Evolutionary conservation across 2,329 filamentous ascomycete species (phyloP), one percentile per base, ranked within the genome.

Genomic region (Sporothrix protearum): DNA sequence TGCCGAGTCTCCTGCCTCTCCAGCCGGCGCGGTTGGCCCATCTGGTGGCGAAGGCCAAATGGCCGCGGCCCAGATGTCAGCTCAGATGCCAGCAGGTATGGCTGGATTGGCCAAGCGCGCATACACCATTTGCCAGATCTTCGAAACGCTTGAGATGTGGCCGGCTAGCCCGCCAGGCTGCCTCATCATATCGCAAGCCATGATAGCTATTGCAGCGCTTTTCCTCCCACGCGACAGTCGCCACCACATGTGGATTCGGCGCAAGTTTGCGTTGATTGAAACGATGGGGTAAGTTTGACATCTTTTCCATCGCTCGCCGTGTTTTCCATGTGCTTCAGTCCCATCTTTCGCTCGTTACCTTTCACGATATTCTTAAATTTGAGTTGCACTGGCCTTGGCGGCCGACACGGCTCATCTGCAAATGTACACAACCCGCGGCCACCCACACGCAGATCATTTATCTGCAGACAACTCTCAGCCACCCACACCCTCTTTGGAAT

Each of bases 201-300:
- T 88, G 75, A 82, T 98, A 47, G 91, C 89, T 0, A 90, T 97
- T 72, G 89, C 92, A 1, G 86, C 88, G 12, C 83, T 97, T 68
- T 96, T 96, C 77, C 81, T 97, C n/a, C 93, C 92, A 0, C 89
- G 88, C 74, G 92, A 97, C 73, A 78, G 83, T 33, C 88, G 85
- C 74, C 89, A 96, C 78, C 87, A 88, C 10, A 89, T 89, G 84
- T 98, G 94, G 94, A 86, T 90, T 74, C 88, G 93, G 73, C 86
- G 87, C 76, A 95, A 92, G 79, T 89, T 97, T 79, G 93, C 93
- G 22, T 82, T 87, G 69, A 85, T 97, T 61, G 95, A 98, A 80
- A 73, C 73, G 0, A 72, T 75, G 72, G 76, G 76, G 75, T 76
- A 68, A 71, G 75, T 8, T n/a, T 69, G 12, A 14, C 19, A 8